Percentiles rank a stretch among this genome's conserved stretches.
Conservation (phyloP, 139 green algal genomes). For the Pleodorina starrii region DNA sequence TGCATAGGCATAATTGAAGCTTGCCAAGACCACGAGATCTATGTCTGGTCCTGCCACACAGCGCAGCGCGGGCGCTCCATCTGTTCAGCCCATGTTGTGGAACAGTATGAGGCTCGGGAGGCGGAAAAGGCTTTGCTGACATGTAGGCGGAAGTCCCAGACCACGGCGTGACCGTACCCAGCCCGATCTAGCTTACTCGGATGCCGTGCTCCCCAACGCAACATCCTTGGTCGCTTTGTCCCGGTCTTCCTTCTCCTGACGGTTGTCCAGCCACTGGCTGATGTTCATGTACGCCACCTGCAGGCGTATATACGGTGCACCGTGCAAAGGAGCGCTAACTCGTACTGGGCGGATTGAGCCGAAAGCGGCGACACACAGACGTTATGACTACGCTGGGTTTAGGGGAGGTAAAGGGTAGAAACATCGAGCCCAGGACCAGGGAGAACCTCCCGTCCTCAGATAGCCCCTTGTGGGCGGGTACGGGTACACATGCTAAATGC, state of each 20-base stretch:
- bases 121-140: background rate
- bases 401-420: no score
- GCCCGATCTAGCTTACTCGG: background rate
- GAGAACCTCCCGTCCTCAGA: background rate
- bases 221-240: background rate
- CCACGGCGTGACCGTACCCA: background rate
- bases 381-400: background rate
- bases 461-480: background rate
- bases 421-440: no score
- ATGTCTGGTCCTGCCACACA: no score
- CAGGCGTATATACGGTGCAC: background rate
- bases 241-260: constrained; percentile 54
- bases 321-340: background rate
- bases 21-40: no score
- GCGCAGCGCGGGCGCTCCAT: no score
- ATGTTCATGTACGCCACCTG: constrained; percentile 62
- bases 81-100: background rate
- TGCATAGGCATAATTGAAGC: no score
- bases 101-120: background rate
- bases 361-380: background rate
- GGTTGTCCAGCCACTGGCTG: constrained; percentile 55
- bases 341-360: background rate
- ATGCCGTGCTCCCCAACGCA: background rate
- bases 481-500: background rate
- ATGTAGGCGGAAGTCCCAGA: background rate